Evolutionary conservation across 1,284 basidiomycete species (phyloP), one percentile per base, ranked within the genome.

Genomic region (Melampsora americana): DNA sequence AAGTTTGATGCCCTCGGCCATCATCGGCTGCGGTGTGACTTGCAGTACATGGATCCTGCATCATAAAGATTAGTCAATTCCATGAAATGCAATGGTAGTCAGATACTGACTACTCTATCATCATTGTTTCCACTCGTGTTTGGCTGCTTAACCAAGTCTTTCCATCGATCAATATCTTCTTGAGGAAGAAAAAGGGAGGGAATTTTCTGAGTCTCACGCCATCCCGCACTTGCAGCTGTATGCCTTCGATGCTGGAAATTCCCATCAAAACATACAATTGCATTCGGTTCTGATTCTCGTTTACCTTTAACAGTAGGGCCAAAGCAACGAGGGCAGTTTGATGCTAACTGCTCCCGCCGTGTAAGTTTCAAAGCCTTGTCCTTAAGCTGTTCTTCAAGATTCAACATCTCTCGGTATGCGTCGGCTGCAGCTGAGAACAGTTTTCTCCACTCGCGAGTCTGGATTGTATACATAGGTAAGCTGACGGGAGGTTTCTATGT

Each of bases 361-460:
- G 11, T 35, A 16, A 65, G 30, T 12, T 65, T 44, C 4, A 30
- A 23, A 23, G 42, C 20, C 5, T 65, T 7, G n/a, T 9, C 12
- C 5, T n/a, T 9, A 23, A 65, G 32, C 20, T 39, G 9, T 18
- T 32, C 16, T 35, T 69, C 53, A n/a, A 53, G 18, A 26, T 32
- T 59, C 1, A 39, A 14, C 32, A 69, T 59, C 23, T 56, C 12
- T 1, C 67, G 4, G 32, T 32, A 69, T 5, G 28, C 48, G 35
- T 69, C 28, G 5, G 56, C 50, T 3, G 50, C 50, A 1, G 53
- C 48, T 7, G 53, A 35, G 4, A 69, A 28, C 30, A 26, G 48
- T 20, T 56, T 18, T 26, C 53, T 35, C 53, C 67, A 69, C 35
- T 69, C 4, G 16, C 26, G 26, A 32, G 67, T 5, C 67, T 53